phyloP scores from a whole-genome alignment of 2,329 filamentous ascomycete species.

The Arthroderma sp. region DNA sequence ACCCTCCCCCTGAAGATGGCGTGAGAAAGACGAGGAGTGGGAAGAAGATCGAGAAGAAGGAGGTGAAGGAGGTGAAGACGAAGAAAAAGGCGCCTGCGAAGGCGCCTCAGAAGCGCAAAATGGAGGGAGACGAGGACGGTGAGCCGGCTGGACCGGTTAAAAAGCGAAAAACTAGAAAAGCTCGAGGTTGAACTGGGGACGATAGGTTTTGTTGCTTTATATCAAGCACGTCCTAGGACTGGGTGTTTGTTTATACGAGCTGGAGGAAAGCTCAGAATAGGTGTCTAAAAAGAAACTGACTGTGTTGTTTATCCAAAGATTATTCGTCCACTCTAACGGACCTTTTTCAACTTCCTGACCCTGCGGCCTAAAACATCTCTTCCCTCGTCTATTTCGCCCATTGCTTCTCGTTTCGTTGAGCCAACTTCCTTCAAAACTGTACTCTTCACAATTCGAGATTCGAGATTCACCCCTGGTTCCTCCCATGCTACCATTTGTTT shows the following conservation, averaged over 20 bases:
- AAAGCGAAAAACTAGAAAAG: not conserved
- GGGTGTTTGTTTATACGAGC: not conserved
- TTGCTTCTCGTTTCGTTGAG: constrained; percentile 88
- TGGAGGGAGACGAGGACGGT: not conserved
- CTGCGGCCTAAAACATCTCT: constrained; percentile 83
- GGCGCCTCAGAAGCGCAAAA: not conserved
- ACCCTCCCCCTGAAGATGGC: not conserved
- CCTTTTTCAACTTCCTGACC: constrained; percentile 38
- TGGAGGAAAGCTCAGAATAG: not conserved
- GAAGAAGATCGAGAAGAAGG: no score
- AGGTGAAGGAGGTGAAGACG: no score
- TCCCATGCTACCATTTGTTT: constrained; percentile 70
- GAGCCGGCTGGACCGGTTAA: not conserved
- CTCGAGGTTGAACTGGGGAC: not conserved
- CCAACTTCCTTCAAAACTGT: constrained; percentile 70
- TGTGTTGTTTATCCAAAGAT: not conserved
- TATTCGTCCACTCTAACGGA: constrained; percentile 19
- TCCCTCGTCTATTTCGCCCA: constrained; percentile 83
- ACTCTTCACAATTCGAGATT: constrained; percentile 74
- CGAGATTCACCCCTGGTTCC: constrained; percentile 89
- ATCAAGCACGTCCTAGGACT: not conserved
- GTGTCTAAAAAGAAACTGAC: not conserved
- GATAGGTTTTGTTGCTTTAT: not conserved
- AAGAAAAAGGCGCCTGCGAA: not conserved
- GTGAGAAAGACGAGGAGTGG: not conserved